Base-by-base conservation (phyloP, 495 filamentous ascomycete species). In the Xylaria venustula region DNA sequence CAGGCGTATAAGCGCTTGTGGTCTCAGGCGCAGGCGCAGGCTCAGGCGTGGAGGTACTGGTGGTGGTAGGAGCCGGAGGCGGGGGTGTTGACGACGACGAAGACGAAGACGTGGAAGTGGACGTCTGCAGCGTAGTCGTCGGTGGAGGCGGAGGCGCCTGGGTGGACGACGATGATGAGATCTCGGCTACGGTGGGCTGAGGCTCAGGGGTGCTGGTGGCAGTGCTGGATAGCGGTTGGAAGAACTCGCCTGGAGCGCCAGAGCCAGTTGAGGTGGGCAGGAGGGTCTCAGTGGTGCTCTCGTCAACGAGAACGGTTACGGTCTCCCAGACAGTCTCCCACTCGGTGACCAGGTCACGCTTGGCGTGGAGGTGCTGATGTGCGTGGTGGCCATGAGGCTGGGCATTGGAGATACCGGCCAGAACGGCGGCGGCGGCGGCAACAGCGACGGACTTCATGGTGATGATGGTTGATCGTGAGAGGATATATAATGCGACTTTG, bases 401-500 rank as follows among this genome's bases (percentile, higher is more conserved):
- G 23, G 78, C 79, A 49, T 73, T 60, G 60, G 74, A 73, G 40
- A 73, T 62, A 15, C 78, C 72, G 59, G 76, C 77, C 71, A 83
- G 63, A 32, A 80, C 44, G 64, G 75, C 71, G 48, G 66, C 64
- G 41, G 66, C 61, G 34, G 64, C 64, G 36, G 74, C 64, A 57
- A 82, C 48, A 7, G 73, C 69, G 54, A 72, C 53, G 17, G 80
- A 73, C 74, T 80, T 85, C 81, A 83, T 85, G 62, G 28, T 80
- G 61, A 19, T 61, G 60, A 36, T 37, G 23, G 19, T 60, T 53
- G 32, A 62, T n/a, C 41, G 54, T 40, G 11, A 34, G 5, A 34
- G 51, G 52, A 47, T 53, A 48, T 40, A 50, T 51, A 22, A 1
- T 4, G 41, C 7, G 11, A 14, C 0, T 40, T 41, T 47, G 1